These are phyloP conservation scores for Chrysanthemum makinoi DNA, from an alignment of 129 eudicot genomes.

Conservation along the genomic window DNA sequence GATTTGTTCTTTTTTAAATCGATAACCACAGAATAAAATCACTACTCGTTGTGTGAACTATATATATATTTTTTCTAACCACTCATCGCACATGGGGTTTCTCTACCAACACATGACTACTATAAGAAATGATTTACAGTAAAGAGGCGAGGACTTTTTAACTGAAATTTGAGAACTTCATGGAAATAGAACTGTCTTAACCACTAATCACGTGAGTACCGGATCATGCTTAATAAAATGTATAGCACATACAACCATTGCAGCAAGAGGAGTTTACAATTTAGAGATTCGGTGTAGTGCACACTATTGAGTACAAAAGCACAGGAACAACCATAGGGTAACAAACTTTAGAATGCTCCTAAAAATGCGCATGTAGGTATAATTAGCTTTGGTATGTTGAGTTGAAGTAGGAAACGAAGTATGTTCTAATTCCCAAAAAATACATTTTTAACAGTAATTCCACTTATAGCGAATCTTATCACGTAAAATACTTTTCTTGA, in stretches of 20 bases:
- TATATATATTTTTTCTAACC: too few species aligned
- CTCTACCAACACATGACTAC: too few species aligned
- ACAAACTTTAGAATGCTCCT: not conserved
- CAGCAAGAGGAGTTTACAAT: not conserved
- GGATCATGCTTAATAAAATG: too few species aligned
- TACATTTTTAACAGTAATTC: not conserved
- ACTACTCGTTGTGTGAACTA: not conserved
- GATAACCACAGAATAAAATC: slow-evolving; percentile 7
- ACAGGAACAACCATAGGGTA: not conserved
- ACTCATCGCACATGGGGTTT: too few species aligned
- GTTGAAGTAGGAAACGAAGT: slow-evolving; percentile 1
- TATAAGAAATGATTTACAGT: too few species aligned
- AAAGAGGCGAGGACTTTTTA: too few species aligned
- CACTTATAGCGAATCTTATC: too few species aligned
- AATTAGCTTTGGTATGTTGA: not conserved
- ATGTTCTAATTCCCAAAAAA: not conserved
- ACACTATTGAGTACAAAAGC: not conserved
- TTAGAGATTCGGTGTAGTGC: not conserved
- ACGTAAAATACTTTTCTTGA: not conserved
- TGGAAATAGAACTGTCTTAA: too few species aligned
- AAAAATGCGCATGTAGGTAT: not conserved
- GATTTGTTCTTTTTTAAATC: slow-evolving; percentile 5
- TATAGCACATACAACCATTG: too few species aligned
- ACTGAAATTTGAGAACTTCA: too few species aligned
- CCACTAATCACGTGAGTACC: too few species aligned